phyloP scores from a whole-genome alignment of 2,329 filamentous ascomycete species.

The Phoma herbarum region DNA sequence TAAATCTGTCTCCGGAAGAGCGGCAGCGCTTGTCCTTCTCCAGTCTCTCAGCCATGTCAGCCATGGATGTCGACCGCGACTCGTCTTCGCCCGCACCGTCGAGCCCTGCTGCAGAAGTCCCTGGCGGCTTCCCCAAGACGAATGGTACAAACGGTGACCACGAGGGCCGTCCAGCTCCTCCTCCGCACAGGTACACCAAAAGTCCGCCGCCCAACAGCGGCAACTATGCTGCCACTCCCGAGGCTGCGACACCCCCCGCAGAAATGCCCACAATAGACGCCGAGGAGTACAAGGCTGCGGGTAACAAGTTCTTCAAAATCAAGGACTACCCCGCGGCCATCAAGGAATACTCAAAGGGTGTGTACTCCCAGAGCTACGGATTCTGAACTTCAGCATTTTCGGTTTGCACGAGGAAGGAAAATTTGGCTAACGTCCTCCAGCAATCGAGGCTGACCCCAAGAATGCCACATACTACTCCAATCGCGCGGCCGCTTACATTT shows the following conservation, averaged over 20 bases:
- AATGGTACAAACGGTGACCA: conserved; percentile 60
- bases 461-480: conserved; percentile 94
- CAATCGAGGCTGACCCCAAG: conserved; percentile 84
- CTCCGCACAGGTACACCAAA: conserved; percentile 70
- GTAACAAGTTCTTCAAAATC: conserved; percentile 97
- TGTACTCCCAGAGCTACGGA: conserved; percentile 32
- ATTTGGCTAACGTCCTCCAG: conserved; percentile 59
- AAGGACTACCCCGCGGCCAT: conserved; percentile 89
- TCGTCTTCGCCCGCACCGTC: conserved; percentile 50
- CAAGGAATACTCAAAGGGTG: conserved; percentile 94
- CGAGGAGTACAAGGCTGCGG: conserved; percentile 88
- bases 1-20: conserved; percentile 91
- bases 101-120: conserved; percentile 56
- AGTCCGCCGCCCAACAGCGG: conserved; percentile 57
- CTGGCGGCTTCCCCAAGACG: conserved; percentile 51
- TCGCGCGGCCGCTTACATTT: conserved; percentile 93
- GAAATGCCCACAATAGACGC: conserved; percentile 73
- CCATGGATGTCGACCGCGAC: conserved; percentile 50
- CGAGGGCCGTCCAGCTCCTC: conserved; percentile 68
- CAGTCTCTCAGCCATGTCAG: conserved; percentile 67
- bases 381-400: neutral
- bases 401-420: neutral
- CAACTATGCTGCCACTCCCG: conserved; percentile 50
- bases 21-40: conserved; percentile 74
- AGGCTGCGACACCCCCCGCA: conserved; percentile 51